A percentile compares a stretch with the other conserved stretches of the same genome.
These are phyloP conservation scores for Dillenia turbinata DNA, from an alignment of 164 flowering plant genomes.

Conservation along the genomic window DNA sequence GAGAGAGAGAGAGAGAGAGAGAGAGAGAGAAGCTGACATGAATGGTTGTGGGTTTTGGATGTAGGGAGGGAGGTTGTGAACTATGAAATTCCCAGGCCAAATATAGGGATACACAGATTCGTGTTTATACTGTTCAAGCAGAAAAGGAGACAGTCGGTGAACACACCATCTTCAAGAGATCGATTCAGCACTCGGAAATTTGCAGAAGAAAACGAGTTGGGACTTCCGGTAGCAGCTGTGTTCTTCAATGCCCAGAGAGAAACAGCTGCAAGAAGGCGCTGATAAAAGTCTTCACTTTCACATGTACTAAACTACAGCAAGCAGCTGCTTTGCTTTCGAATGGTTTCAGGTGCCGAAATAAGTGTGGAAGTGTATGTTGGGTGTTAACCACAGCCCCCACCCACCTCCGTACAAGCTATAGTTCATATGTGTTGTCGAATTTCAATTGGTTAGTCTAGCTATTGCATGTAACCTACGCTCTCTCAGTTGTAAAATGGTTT, in stretches of 20 bases:
- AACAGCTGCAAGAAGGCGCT: constrained; percentile 85
- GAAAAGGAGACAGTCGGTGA: constrained; percentile 43
- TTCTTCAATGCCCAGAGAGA: constrained; percentile 86
- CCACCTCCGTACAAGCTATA: no score
- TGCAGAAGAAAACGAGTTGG: constrained; percentile 63
- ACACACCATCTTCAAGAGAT: constrained; percentile 50
- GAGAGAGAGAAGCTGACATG: background rate
- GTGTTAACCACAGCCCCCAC: no score
- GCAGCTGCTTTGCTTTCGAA: no score
- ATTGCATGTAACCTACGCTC: no score
- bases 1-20: constrained; percentile 5
- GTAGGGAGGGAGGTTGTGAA: constrained; percentile 65
- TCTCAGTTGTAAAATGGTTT: no score
- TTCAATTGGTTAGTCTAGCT: no score
- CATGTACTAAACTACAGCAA: no score
- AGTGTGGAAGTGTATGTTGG: no score
- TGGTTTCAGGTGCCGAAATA: no score
- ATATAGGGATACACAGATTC: constrained; percentile 90
- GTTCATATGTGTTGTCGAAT: no score
- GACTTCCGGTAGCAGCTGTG: constrained; percentile 83
- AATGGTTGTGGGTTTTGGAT: background rate
- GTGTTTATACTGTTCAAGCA: constrained; percentile 79
- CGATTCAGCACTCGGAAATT: constrained; percentile 59
- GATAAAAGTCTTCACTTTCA: background rate
- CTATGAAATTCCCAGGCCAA: constrained; percentile 84